Evolutionary conservation across 2,329 filamentous ascomycete genomes (phyloP).

Genomic region (Stagonosporopsis rhizophila): DNA sequence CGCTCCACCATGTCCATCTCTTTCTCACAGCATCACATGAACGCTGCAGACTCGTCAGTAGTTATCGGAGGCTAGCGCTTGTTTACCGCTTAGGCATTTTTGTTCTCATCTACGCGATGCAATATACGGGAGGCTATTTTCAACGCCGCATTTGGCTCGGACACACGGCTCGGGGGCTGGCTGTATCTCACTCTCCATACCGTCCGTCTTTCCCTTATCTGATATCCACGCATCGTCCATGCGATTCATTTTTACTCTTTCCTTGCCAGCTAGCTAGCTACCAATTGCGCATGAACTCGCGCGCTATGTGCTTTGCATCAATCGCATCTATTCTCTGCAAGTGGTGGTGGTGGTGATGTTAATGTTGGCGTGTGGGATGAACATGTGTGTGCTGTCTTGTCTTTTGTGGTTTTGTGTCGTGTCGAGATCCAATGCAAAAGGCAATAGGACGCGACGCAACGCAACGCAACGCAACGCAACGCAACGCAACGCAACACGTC

Average conservation of each 20-base stretch:
- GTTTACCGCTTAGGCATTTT: background rate
- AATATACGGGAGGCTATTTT: background rate
- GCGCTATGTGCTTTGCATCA: background rate
- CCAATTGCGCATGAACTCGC: constrained; percentile 1
- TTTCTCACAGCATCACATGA: background rate
- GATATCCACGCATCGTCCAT: constrained; percentile 19
- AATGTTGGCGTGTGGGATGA: background rate
- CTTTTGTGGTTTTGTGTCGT: too few relatives aligned
- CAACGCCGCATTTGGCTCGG: background rate
- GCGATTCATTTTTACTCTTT: background rate
- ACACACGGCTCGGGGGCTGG: too few relatives aligned
- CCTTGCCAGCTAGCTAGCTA: background rate
- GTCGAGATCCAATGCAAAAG: too few relatives aligned
- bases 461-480: too few relatives aligned
- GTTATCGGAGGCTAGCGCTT: constrained; percentile 4
- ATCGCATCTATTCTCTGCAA: background rate
- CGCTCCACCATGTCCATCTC: background rate
- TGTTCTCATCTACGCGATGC: background rate
- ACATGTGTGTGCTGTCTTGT: too few relatives aligned
- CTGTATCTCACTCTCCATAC: too few relatives aligned
- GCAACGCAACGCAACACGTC: background rate
- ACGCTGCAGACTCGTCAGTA: background rate
- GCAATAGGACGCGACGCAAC: too few relatives aligned
- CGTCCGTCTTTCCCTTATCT: background rate
- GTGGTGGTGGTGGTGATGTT: background rate